These are phyloP conservation scores for Lepidium aucheri DNA, from an alignment of 345 rosid species.

Conservation along the genomic window DNA sequence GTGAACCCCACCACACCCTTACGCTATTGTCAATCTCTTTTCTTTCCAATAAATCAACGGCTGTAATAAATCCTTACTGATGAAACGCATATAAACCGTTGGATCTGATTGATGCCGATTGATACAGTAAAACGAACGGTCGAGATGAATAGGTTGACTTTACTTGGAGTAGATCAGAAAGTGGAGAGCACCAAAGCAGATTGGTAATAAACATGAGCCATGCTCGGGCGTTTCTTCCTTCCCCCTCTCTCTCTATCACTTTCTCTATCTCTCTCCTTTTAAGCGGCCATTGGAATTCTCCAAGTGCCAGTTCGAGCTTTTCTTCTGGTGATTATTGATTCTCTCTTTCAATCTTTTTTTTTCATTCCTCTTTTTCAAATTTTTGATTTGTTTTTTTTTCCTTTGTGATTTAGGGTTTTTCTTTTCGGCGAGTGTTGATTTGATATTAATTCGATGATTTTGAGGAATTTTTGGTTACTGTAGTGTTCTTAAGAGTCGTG, in stretches of 20 bases:
- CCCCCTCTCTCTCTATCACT: too few relatives aligned
- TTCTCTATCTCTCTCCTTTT: neutral
- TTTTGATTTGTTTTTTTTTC: neutral
- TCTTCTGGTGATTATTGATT: neutral
- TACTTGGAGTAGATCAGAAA: neutral
- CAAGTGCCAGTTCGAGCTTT: neutral
- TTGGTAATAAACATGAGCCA: conserved; percentile 15
- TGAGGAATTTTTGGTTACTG: neutral
- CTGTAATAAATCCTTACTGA: neutral
- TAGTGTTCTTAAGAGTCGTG: neutral
- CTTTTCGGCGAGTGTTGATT: neutral
- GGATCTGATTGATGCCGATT: neutral
- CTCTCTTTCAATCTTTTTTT: neutral
- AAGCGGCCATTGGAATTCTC: conserved; percentile 21
- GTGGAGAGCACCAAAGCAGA: conserved; percentile 16
- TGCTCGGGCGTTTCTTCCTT: conserved; percentile 2
- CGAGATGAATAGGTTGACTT: conserved; percentile 24
- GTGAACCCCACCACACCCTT: neutral
- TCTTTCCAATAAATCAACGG: conserved; percentile 17
- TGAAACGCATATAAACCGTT: neutral
- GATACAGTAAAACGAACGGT: neutral
- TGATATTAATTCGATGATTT: neutral
- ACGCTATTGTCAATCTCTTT: neutral
- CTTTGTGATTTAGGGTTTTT: conserved; percentile 2
- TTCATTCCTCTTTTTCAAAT: neutral